Evolutionary conservation across 2,329 filamentous ascomycete species (phyloP), one percentile per base, ranked within the genome.

Genomic region (Trichophyton benhamiae): DNA sequence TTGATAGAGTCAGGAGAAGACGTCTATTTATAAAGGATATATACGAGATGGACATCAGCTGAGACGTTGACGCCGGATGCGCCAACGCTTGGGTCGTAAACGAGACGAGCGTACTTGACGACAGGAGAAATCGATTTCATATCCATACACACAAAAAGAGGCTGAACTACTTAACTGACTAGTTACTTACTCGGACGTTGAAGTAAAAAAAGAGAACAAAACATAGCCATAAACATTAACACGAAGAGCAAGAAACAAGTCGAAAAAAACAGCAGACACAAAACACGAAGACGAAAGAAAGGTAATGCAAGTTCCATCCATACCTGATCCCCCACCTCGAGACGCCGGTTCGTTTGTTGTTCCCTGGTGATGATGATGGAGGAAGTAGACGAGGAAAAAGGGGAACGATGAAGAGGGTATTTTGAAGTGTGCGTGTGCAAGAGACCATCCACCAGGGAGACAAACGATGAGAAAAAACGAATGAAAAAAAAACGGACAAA

Each of bases 271-370:
- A 27, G 25, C 20, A 64, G 63, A 65, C 62, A 61, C 67, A 65
- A 67, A 67, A 69, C 68, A 68, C 60, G 65, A 30, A 4, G 42
- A 38, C 22, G 33, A 25, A 53, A 59, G 11, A 58, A 46, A 61
- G 46, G 38, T 49, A 33, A 60, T 44, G 38, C 52, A 36, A 53
- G 59, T 48, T 61, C 46, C 59, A 58, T 58, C 55, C 55, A 58
- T 58, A 22, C 53, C 53, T 36, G n/a, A 38, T 57, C 53, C 55
- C 38, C 58, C 42, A 60, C 58, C 58, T 49, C 49, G 48, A 46
- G 61, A 62, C 61, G 61, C 61, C 61, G 38, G 58, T 63, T 60
- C 61, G 20, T 63, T 57, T 59, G 55, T 44, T 44, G 33, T 36
- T 36, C 52, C 52, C 52, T 20, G 52, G 25, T 55, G 30, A 25